phyloP scores from a whole-genome alignment of 2,329 filamentous ascomycete species.

The Monilinia aucupariae region DNA sequence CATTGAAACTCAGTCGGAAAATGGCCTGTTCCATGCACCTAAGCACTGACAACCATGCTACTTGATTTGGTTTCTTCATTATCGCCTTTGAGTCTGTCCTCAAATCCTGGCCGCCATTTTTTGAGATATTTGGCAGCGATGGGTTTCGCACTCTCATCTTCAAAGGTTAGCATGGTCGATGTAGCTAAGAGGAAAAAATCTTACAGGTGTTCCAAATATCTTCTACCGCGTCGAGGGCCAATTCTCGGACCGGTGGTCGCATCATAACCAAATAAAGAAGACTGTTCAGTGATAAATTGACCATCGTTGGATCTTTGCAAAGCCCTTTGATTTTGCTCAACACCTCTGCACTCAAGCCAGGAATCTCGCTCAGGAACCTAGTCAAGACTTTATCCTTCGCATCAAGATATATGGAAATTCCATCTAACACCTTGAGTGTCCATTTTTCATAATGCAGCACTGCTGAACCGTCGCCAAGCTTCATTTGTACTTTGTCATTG shows the following conservation, averaged over 20 bases:
- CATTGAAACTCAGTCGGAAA: background rate
- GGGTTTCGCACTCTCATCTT: conserved; percentile 58
- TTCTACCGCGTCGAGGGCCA: conserved; percentile 60
- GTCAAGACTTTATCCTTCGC: conserved; percentile 84
- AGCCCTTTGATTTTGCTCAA: conserved; percentile 65
- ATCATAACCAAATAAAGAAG: conserved; percentile 63
- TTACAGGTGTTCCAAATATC: conserved; percentile 63
- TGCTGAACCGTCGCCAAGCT: conserved; percentile 40
- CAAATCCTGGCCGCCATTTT: conserved; percentile 50
- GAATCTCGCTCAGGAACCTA: conserved; percentile 86
- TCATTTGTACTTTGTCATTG: conserved; percentile 63
- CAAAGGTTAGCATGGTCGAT: conserved; percentile 24
- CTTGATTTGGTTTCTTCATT: conserved; percentile 23
- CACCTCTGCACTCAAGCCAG: conserved; percentile 66
- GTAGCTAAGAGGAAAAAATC: conserved; percentile 32
- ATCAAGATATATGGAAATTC: conserved; percentile 86
- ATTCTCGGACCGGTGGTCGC: conserved; percentile 57
- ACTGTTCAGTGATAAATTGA: conserved; percentile 58
- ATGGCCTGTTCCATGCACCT: background rate
- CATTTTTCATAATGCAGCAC: conserved; percentile 71
- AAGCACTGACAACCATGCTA: conserved; percentile 14
- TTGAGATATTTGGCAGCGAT: conserved; percentile 58
- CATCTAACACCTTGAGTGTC: conserved; percentile 76
- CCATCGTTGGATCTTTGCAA: conserved; percentile 61
- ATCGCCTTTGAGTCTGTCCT: conserved; percentile 26